phyloP scores from a whole-genome alignment of 768 basidiomycete genomes.

The Pleurotus eryngii region DNA sequence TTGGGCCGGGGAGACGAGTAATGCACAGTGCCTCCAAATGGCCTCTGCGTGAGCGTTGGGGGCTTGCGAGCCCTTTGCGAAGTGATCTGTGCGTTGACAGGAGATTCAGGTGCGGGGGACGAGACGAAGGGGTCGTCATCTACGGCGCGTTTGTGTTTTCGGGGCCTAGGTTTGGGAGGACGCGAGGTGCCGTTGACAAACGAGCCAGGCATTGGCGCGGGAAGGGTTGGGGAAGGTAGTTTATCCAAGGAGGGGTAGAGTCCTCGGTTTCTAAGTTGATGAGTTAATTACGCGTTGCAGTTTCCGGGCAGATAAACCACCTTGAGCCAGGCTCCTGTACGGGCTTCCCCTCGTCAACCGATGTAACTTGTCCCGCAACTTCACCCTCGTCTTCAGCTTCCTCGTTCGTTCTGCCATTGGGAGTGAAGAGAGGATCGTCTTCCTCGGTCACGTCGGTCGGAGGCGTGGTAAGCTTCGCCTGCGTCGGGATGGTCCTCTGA shows the following conservation, averaged over 20 bases:
- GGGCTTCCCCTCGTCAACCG: too few relatives aligned
- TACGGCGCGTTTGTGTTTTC: neutral
- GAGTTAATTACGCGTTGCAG: too few relatives aligned
- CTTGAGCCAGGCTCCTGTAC: too few relatives aligned
- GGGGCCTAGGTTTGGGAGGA: neutral
- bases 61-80: neutral
- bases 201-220: neutral
- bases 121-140: conserved; percentile 1
- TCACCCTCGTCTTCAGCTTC: too few relatives aligned
- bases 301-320: too few relatives aligned
- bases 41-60: conserved; percentile 5
- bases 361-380: too few relatives aligned
- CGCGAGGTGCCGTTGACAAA: neutral
- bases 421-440: too few relatives aligned
- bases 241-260: neutral
- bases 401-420: too few relatives aligned
- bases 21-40: neutral
- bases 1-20: neutral
- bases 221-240: neutral
- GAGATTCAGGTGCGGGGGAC: neutral
- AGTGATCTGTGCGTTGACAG: neutral
- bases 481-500: too few relatives aligned
- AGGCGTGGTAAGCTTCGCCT: too few relatives aligned
- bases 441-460: too few relatives aligned
- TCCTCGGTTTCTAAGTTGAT: neutral